phyloP scores from a whole-genome alignment of 2,329 filamentous ascomycete genomes.

The Stenocarpella maydis region DNA sequence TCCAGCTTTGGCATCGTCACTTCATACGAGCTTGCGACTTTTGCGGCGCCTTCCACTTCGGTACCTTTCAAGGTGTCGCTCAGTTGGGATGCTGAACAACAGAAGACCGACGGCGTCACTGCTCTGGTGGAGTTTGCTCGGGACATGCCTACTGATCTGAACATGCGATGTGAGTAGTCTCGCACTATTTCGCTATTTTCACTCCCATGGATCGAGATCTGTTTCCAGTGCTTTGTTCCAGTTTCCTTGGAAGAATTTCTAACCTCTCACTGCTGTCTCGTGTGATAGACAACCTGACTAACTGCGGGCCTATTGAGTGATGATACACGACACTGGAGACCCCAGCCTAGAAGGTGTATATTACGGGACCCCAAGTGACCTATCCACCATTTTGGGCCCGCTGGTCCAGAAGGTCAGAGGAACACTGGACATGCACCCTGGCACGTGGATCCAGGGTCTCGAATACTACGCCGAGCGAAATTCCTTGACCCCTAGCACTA shows the following conservation, averaged over 20 bases:
- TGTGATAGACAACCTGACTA: neutral
- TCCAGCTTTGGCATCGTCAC: slow-evolving; percentile 51
- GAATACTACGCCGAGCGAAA: slow-evolving; percentile 43
- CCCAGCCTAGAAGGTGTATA: slow-evolving; percentile 44
- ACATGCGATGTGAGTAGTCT: slow-evolving; percentile 51
- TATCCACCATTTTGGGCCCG: neutral
- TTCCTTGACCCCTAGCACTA: slow-evolving; percentile 32
- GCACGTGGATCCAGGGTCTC: slow-evolving; percentile 44
- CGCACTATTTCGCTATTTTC: slow-evolving; percentile 44
- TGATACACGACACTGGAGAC: slow-evolving; percentile 49
- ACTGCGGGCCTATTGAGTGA: slow-evolving; percentile 38
- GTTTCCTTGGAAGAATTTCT: neutral
- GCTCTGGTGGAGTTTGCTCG: slow-evolving; percentile 43
- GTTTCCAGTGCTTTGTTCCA: neutral
- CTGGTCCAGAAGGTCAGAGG: slow-evolving; percentile 25
- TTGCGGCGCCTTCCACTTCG: slow-evolving; percentile 45
- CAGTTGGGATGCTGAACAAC: slow-evolving; percentile 41
- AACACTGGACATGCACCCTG: slow-evolving; percentile 32
- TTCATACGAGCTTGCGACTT: slow-evolving; percentile 51
- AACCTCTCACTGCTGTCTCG: neutral
- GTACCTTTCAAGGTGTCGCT: slow-evolving; percentile 44
- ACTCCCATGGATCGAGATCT: neutral
- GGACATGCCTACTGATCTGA: slow-evolving; percentile 51
- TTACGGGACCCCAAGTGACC: slow-evolving; percentile 39
- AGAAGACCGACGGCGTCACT: slow-evolving; percentile 40